phyloP scores from a whole-genome alignment of 2,329 filamentous ascomycete genomes.

The Diaporthe ampelina region DNA sequence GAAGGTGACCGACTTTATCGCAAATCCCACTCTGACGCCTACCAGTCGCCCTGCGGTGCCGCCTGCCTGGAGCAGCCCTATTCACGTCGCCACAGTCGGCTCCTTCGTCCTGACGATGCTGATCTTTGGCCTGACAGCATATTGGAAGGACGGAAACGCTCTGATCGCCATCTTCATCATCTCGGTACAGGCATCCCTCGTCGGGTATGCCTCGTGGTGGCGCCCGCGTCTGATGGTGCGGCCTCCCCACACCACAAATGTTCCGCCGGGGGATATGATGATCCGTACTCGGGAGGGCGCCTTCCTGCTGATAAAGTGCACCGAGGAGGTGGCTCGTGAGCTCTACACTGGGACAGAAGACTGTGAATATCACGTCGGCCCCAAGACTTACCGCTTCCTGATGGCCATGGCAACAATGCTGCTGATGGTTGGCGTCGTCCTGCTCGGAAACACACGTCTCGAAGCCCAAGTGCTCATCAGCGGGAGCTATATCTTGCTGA shows the following conservation, averaged over 20 bases:
- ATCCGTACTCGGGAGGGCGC: slow-evolving; percentile 72
- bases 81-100: slow-evolving; percentile 66
- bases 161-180: slow-evolving; percentile 66
- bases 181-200: slow-evolving; percentile 65
- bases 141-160: slow-evolving; percentile 64
- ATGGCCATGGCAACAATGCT: slow-evolving; percentile 71
- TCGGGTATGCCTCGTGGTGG: slow-evolving; percentile 72
- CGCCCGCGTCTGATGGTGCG: slow-evolving; percentile 67
- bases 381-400: slow-evolving; percentile 62
- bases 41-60: slow-evolving; percentile 62
- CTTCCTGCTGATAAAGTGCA: slow-evolving; percentile 70
- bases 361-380: slow-evolving; percentile 67
- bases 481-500: slow-evolving; percentile 69
- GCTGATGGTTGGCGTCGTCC: slow-evolving; percentile 72
- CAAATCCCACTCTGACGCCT: slow-evolving; percentile 57
- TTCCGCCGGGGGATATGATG: slow-evolving; percentile 71
- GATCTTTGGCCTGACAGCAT: slow-evolving; percentile 59
- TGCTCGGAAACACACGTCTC: slow-evolving; percentile 74
- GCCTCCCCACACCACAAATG: slow-evolving; percentile 59
- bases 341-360: slow-evolving; percentile 73
- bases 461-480: slow-evolving; percentile 72
- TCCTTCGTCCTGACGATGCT: slow-evolving; percentile 64
- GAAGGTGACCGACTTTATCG: slow-evolving; percentile 58
- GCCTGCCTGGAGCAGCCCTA: slow-evolving; percentile 62
- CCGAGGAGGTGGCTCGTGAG: slow-evolving; percentile 73